These are phyloP conservation scores for Linanthus parryae DNA, from an alignment of 148 eudicot genomes.

Conservation along the genomic window DNA sequence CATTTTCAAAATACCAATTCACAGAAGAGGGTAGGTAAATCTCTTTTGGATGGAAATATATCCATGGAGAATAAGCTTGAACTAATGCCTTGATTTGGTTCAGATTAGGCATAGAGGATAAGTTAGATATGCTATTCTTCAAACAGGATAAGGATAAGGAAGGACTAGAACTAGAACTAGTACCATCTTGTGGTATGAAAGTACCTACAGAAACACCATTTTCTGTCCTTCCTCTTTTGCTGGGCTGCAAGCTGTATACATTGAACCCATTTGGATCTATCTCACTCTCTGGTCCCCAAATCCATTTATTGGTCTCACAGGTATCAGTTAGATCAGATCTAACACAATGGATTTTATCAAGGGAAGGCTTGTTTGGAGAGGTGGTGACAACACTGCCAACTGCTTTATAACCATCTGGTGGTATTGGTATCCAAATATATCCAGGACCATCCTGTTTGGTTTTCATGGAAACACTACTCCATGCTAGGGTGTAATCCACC, in stretches of 20 bases:
- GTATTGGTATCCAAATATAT: slow-evolving; percentile 8
- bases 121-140: slow-evolving; percentile 16
- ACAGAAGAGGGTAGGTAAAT: slow-evolving; percentile 33
- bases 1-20: slow-evolving; percentile 32
- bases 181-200: slow-evolving; percentile 13
- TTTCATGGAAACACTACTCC: slow-evolving; percentile 7
- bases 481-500: slow-evolving; percentile 27
- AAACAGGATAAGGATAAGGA: slow-evolving; percentile 20
- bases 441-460: slow-evolving; percentile 6
- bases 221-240: slow-evolving; percentile 21
- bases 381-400: slow-evolving; percentile 5
- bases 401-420: slow-evolving; percentile 9
- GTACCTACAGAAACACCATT: slow-evolving; percentile 28
- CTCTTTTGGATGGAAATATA: slow-evolving; percentile 37
- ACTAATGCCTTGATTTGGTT: slow-evolving; percentile 24
- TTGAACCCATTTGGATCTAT: slow-evolving; percentile 10
- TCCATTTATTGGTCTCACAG: slow-evolving; percentile 13
- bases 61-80: slow-evolving; percentile 24
- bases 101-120: slow-evolving; percentile 30
- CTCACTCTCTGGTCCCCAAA: slow-evolving; percentile 20
- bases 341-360: slow-evolving; percentile 28
- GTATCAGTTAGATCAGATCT: slow-evolving; percentile 24
- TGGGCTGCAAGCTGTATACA: slow-evolving; percentile 22
- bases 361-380: slow-evolving; percentile 14
- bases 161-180: neutral